Evolutionary conservation across 345 rosid genomes (phyloP).

Genomic region (Bruguiera parviflora): DNA sequence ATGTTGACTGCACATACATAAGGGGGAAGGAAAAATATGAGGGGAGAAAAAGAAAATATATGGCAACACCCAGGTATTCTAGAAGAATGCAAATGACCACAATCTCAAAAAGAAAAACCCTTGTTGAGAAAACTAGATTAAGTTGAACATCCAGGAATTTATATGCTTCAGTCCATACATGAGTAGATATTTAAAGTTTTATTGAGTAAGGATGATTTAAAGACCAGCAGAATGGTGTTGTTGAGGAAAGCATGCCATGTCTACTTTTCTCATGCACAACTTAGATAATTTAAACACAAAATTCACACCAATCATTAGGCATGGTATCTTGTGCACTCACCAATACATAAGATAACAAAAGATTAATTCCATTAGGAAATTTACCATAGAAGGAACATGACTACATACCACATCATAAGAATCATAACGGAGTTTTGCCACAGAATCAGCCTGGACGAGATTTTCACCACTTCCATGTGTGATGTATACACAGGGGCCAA

Average conservation of each 20-base stretch:
- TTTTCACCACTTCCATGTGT: conserved; percentile 74
- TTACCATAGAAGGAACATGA: conserved; percentile 2
- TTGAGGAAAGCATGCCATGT: too few species aligned
- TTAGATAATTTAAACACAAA: not conserved
- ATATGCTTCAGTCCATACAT: not conserved
- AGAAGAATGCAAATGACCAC: not conserved
- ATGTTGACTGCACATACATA: not conserved
- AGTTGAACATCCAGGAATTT: not conserved
- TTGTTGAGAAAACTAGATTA: not conserved
- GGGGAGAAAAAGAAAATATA: not conserved
- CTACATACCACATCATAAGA: conserved; percentile 69
- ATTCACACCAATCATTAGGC: too few species aligned
- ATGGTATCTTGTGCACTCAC: too few species aligned
- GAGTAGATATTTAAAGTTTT: not conserved
- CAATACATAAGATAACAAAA: too few species aligned
- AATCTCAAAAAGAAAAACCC: too few species aligned
- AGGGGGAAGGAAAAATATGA: not conserved
- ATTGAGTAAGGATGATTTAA: too few species aligned
- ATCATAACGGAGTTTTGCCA: conserved; percentile 65
- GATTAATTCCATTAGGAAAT: too few species aligned
- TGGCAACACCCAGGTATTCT: not conserved
- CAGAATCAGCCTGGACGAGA: conserved; percentile 45
- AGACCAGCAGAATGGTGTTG: too few species aligned
- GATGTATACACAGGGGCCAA: conserved; percentile 77
- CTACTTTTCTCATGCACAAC: too few species aligned